Conservation (phyloP, 192 early-diverging fungal genomes). For the Rhizophagus prolifer region DNA sequence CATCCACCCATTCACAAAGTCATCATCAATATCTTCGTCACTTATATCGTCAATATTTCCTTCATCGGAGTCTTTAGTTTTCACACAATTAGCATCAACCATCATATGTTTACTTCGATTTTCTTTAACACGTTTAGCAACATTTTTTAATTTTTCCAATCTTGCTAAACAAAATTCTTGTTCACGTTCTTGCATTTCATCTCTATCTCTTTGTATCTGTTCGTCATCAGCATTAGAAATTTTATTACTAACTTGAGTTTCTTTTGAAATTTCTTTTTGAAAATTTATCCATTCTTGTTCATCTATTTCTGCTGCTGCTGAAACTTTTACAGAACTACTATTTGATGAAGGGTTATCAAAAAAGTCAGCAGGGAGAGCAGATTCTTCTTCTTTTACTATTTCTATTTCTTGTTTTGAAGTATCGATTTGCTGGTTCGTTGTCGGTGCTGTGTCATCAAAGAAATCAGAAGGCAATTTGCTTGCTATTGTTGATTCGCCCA, state of each 20-base stretch:
- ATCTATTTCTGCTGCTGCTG: not conserved
- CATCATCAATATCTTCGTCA: not conserved
- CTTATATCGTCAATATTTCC: not conserved
- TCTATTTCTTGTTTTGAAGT: not conserved
- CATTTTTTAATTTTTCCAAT: constrained; percentile 26
- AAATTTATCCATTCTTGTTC: constrained; percentile 27
- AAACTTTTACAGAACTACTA: not conserved
- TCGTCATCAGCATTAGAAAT: constrained; percentile 29
- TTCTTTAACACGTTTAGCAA: constrained; percentile 8
- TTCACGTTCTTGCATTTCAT: constrained; percentile 32
- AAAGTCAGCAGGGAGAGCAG: constrained; percentile 16
- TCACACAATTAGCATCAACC: not conserved
- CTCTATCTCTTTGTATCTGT: constrained; percentile 28
- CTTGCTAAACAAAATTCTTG: constrained; percentile 29
- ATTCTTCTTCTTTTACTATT: not conserved
- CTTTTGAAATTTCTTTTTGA: constrained; percentile 29
- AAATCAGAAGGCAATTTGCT: too few species aligned
- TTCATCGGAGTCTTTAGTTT: not conserved
- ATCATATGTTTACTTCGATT: constrained; percentile 1
- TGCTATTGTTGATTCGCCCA: too few species aligned
- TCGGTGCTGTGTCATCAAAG: not conserved
- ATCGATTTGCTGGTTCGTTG: not conserved
- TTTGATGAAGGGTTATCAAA: constrained; percentile 21
- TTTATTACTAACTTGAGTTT: constrained; percentile 29
- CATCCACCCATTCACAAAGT: not conserved